These are phyloP conservation scores for Naumovozyma castellii DNA, from an alignment of 805 yeast species.

Conservation along the genomic window DNA sequence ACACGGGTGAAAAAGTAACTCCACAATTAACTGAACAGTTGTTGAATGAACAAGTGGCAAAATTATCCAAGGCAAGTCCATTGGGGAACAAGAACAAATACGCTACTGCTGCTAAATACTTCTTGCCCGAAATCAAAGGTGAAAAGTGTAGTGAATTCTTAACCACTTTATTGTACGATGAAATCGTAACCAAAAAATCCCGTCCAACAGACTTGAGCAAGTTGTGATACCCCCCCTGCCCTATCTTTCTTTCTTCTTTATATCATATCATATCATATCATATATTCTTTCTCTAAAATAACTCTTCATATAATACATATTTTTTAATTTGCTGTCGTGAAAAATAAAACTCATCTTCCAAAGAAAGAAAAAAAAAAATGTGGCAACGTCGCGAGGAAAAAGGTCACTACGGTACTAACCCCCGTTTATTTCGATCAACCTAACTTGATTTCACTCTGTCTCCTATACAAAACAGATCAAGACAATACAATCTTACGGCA, in stretches of 20 bases:
- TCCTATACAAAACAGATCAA: too few species aligned
- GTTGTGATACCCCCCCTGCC: not conserved
- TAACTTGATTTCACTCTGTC: too few species aligned
- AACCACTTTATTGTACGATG: conserved; percentile 68
- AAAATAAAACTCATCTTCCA: too few species aligned
- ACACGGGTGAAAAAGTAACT: conserved; percentile 49
- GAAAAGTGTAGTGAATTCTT: conserved; percentile 67
- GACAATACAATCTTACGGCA: too few species aligned
- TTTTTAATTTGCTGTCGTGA: too few species aligned
- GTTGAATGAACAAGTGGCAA: conserved; percentile 52
- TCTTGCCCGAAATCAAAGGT: conserved; percentile 65
- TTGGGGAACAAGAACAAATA: conserved; percentile 47
- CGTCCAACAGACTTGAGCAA: not conserved
- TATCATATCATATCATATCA: too few species aligned
- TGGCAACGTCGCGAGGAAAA: too few species aligned
- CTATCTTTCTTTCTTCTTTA: not conserved
- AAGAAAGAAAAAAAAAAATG: too few species aligned
- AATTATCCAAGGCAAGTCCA: conserved; percentile 38
- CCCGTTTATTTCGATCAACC: too few species aligned
- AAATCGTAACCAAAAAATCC: conserved; percentile 28
- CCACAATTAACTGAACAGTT: conserved; percentile 48
- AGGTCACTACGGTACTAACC: too few species aligned
- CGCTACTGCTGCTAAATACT: conserved; percentile 57
- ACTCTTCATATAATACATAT: too few species aligned
- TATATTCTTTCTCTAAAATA: too few species aligned